These are phyloP conservation scores for Fusarium solani-melongenae DNA, from an alignment of 2,329 filamentous ascomycete species.

Conservation along the genomic window DNA sequence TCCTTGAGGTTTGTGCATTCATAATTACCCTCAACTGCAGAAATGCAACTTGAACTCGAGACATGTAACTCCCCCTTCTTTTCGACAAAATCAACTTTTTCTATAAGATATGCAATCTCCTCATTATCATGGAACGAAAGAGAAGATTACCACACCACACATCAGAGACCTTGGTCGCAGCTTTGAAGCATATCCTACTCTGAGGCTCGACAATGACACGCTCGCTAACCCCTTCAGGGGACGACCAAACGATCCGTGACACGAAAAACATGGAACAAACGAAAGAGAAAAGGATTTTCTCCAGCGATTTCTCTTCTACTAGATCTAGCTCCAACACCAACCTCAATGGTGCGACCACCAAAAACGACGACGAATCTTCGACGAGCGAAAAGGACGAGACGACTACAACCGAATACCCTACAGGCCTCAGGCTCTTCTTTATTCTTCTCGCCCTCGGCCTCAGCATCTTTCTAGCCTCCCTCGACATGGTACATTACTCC, in stretches of 20 bases:
- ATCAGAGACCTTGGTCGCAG: neutral
- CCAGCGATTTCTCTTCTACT: neutral
- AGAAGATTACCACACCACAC: neutral
- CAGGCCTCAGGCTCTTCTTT: constrained; percentile 52
- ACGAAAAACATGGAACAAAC: neutral
- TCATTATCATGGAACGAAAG: neutral
- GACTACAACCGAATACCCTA: constrained; percentile 48
- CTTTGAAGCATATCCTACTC: neutral
- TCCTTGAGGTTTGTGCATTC: neutral
- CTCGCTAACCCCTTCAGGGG: neutral
- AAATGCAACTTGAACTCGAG: neutral
- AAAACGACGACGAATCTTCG: neutral
- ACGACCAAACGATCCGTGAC: neutral
- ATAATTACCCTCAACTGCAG: neutral
- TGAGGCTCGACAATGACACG: neutral
- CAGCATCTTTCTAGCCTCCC: constrained; percentile 60
- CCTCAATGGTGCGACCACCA: neutral
- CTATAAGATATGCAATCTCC: neutral
- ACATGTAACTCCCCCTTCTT: neutral
- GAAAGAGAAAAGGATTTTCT: neutral
- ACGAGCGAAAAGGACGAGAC: neutral
- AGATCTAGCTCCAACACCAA: neutral
- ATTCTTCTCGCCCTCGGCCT: constrained; percentile 61
- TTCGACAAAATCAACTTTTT: neutral
- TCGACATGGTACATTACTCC: constrained; percentile 55